Conservation (phyloP, 2,329 filamentous ascomycete species). For the Chrysoporthe puriensis region DNA sequence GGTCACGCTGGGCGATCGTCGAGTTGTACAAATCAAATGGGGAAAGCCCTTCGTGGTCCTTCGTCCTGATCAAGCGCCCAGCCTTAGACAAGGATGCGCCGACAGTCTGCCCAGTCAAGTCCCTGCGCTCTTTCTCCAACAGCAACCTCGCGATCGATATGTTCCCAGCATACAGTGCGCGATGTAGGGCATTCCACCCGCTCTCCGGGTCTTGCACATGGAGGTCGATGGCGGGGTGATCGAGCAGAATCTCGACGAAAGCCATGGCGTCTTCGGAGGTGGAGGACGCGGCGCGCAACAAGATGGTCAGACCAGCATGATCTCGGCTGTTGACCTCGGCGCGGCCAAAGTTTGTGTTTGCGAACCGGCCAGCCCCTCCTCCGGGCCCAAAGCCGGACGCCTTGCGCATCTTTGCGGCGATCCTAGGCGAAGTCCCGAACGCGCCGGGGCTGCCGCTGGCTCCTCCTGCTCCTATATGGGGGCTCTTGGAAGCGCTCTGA, state of each 20-base stretch:
- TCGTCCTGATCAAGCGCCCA: constrained; percentile 86
- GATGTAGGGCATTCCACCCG: constrained; percentile 93
- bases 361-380: constrained; percentile 47
- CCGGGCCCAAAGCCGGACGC: constrained; percentile 53
- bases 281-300: constrained; percentile 84
- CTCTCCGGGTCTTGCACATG: constrained; percentile 88
- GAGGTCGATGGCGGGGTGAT: constrained; percentile 81
- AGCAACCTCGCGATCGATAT: constrained; percentile 82
- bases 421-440: constrained; percentile 54
- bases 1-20: constrained; percentile 78
- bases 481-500: constrained; percentile 58
- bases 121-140: constrained; percentile 74
- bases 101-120: constrained; percentile 62
- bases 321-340: constrained; percentile 86
- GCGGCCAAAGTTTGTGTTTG: constrained; percentile 48
- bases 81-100: constrained; percentile 63
- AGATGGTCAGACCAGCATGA: constrained; percentile 76
- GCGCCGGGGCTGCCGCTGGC: constrained; percentile 43
- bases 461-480: constrained; percentile 45
- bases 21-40: constrained; percentile 91
- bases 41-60: constrained; percentile 92
- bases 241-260: constrained; percentile 79
- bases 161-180: constrained; percentile 88
- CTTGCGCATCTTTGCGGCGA: constrained; percentile 54
- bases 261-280: constrained; percentile 67